A percentile compares a stretch with the other conserved stretches of the same genome.
phyloP scores from a whole-genome alignment of 495 filamentous ascomycete species.

The Extremus antarcticus region DNA sequence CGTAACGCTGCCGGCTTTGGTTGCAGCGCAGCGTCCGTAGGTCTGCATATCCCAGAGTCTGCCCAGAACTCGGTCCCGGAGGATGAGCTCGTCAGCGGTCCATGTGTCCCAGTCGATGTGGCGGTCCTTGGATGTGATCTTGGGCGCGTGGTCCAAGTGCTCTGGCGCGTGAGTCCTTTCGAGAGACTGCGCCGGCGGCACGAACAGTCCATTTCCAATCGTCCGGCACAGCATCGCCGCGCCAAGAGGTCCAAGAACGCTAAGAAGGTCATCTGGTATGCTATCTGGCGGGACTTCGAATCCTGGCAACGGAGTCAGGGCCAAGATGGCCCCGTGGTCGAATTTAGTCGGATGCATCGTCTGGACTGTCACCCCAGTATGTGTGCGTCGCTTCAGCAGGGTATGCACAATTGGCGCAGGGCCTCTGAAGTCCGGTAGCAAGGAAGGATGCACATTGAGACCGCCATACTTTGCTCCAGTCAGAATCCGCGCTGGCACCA shows the following conservation, averaged over 20 bases:
- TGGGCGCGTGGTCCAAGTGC: conserved; percentile 33
- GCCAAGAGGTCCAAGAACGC: conserved; percentile 32
- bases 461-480: conserved; percentile 64
- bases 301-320: conserved; percentile 50
- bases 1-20: not conserved
- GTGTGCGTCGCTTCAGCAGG: conserved; percentile 44
- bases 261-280: conserved; percentile 29
- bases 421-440: conserved; percentile 73
- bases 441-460: conserved; percentile 88
- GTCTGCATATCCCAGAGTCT: conserved; percentile 40
- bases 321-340: conserved; percentile 65
- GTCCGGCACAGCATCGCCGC: conserved; percentile 25
- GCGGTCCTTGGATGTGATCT: conserved; percentile 43
- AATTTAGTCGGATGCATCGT: conserved; percentile 66
- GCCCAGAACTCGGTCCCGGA: conserved; percentile 42
- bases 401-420: conserved; percentile 61
- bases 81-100: conserved; percentile 37
- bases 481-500: conserved; percentile 70
- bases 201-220: conserved; percentile 44
- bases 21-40: not conserved
- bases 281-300: conserved; percentile 35
- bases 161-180: not conserved
- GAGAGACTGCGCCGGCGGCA: conserved; percentile 27
- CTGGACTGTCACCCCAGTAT: conserved; percentile 70
- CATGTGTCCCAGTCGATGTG: conserved; percentile 45